Percentiles rank a stretch among this genome's conserved stretches.
Evolutionary conservation across 2,329 filamentous ascomycete genomes (phyloP).

Genomic region (Tolypocladium tropicale): DNA sequence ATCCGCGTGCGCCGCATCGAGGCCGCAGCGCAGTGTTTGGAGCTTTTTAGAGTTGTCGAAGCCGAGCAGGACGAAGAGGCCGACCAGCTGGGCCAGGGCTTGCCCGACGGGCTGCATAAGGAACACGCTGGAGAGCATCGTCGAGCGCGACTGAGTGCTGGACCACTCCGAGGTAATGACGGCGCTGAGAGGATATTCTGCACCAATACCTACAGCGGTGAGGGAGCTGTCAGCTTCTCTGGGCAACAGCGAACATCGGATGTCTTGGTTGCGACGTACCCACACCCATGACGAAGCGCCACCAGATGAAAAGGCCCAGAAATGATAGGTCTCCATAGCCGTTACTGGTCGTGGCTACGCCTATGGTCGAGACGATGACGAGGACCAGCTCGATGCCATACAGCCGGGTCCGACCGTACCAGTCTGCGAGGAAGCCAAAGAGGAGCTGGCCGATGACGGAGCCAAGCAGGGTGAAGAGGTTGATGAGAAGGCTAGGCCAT

Average conservation of each 20-base stretch:
- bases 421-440: constrained; percentile 44
- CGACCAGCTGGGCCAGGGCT: constrained; percentile 52
- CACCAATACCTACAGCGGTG: constrained; percentile 42
- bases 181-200: constrained; percentile 56
- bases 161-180: constrained; percentile 59
- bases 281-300: constrained; percentile 44
- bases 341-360: constrained; percentile 40
- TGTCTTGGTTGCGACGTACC: constrained; percentile 18
- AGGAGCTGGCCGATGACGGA: constrained; percentile 41
- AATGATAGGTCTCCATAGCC: constrained; percentile 40
- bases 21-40: constrained; percentile 35
- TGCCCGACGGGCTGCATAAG: constrained; percentile 61
- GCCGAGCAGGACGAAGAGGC: constrained; percentile 40
- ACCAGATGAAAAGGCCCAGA: constrained; percentile 40
- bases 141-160: constrained; percentile 52
- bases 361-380: constrained; percentile 47
- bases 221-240: background rate
- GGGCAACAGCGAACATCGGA: background rate
- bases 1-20: constrained; percentile 31
- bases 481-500: constrained; percentile 38
- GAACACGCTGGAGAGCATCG: constrained; percentile 59
- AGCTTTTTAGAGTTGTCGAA: constrained; percentile 30
- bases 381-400: constrained; percentile 47
- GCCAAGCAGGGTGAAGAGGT: constrained; percentile 40
- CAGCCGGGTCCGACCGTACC: constrained; percentile 42